phyloP scores from a whole-genome alignment of 495 filamentous ascomycete species.

The Jackrogersella minutella region DNA sequence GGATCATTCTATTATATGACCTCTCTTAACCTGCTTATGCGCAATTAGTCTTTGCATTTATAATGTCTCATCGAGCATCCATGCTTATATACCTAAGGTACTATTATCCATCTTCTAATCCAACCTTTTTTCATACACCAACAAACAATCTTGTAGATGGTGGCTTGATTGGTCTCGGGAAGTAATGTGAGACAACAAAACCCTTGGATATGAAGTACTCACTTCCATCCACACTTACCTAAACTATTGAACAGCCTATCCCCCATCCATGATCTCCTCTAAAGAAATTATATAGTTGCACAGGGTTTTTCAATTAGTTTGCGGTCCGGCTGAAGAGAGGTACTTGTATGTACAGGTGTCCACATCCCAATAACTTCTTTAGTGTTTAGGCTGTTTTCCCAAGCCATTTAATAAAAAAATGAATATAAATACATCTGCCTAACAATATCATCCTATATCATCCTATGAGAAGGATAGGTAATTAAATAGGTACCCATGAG shows the following conservation, averaged over 20 bases:
- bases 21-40: neutral
- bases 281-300: conserved; percentile 10
- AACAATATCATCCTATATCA: conserved; percentile 10
- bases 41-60: neutral
- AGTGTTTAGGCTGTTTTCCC: conserved; percentile 33
- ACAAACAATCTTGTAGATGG: neutral
- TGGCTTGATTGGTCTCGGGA: conserved; percentile 5
- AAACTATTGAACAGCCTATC: conserved; percentile 1
- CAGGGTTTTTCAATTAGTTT: neutral
- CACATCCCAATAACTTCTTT: neutral
- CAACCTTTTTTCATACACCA: too few relatives aligned
- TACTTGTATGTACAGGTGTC: neutral
- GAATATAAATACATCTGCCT: conserved; percentile 8
- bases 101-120: too few relatives aligned
- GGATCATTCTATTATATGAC: neutral
- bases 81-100: neutral
- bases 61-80: neutral
- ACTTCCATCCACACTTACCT: too few relatives aligned
- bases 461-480: too few relatives aligned
- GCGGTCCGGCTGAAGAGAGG: neutral
- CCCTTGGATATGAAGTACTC: neutral
- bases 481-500: neutral
- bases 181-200: conserved; percentile 11
- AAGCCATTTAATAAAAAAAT: conserved; percentile 20
- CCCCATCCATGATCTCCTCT: neutral